Conservation (phyloP, 352 stramenopile species). For the Peronospora tabacina region DNA sequence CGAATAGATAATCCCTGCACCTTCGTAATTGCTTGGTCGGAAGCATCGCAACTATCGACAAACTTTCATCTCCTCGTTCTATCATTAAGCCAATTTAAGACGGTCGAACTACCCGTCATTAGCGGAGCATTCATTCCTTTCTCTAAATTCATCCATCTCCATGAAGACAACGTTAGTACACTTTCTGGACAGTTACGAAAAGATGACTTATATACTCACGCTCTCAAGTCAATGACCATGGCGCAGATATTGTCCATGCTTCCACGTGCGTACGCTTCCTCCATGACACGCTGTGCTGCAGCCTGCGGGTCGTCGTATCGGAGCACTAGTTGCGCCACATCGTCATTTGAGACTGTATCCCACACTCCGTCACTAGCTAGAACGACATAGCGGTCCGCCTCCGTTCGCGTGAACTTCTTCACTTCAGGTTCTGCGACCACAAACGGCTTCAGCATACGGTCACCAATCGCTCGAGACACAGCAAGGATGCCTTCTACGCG, state of each 20-base stretch:
- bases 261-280: constrained; percentile 75
- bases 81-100: constrained; percentile 11
- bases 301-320: constrained; percentile 60
- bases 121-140: constrained; percentile 42
- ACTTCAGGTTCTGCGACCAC: constrained; percentile 89
- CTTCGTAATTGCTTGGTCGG: constrained; percentile 1
- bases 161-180: constrained; percentile 5
- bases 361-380: constrained; percentile 89
- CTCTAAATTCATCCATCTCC: constrained; percentile 18
- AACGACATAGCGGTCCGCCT: constrained; percentile 77
- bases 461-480: constrained; percentile 88
- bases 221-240: constrained; percentile 86
- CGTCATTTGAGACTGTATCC: constrained; percentile 87
- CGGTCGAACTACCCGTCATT: constrained; percentile 29
- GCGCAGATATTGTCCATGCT: constrained; percentile 89
- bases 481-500: constrained; percentile 91
- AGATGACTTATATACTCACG: constrained; percentile 26
- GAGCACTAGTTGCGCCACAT: constrained; percentile 67
- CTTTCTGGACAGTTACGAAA: not conserved
- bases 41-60: constrained; percentile 17
- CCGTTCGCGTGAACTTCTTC: constrained; percentile 47
- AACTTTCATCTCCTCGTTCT: constrained; percentile 13
- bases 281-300: constrained; percentile 73
- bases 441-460: constrained; percentile 88
- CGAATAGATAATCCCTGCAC: no score